phyloP scores from a whole-genome alignment of 2,329 filamentous ascomycete genomes.

The Claviceps lovelessii region DNA sequence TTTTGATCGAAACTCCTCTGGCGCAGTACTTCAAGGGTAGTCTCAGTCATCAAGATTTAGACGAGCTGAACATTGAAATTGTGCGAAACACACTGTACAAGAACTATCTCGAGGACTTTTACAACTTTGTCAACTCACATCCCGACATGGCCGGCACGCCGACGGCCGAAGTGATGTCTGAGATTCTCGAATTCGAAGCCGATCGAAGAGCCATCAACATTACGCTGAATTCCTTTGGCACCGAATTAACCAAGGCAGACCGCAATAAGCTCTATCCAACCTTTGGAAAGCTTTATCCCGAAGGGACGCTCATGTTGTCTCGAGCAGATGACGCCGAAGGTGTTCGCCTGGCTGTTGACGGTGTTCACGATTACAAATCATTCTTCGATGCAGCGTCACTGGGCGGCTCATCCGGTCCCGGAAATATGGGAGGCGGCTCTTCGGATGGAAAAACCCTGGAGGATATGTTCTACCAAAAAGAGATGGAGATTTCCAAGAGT shows the following conservation, averaged over 20 bases:
- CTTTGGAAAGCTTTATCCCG: slow-evolving; percentile 83
- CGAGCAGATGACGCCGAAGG: slow-evolving; percentile 90
- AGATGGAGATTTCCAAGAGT: slow-evolving; percentile 95
- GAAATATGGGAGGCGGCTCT: slow-evolving; percentile 71
- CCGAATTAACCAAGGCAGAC: slow-evolving; percentile 84
- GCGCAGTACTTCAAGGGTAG: slow-evolving; percentile 96
- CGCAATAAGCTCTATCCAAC: slow-evolving; percentile 90
- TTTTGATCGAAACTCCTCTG: slow-evolving; percentile 89
- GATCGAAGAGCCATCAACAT: slow-evolving; percentile 97
- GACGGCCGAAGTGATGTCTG: slow-evolving; percentile 86
- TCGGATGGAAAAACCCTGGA: slow-evolving; percentile 81
- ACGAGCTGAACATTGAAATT: slow-evolving; percentile 98
- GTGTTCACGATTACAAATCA: slow-evolving; percentile 80
- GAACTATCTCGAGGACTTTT: slow-evolving; percentile 97
- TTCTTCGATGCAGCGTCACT: slow-evolving; percentile 90
- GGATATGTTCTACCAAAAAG: slow-evolving; percentile 97
- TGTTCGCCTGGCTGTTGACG: slow-evolving; percentile 84
- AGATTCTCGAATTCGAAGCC: slow-evolving; percentile 92
- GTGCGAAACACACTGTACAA: slow-evolving; percentile 97
- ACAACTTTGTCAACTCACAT: slow-evolving; percentile 83
- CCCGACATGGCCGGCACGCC: slow-evolving; percentile 77
- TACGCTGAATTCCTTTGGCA: slow-evolving; percentile 95
- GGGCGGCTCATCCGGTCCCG: slow-evolving; percentile 55
- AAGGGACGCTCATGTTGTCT: slow-evolving; percentile 88
- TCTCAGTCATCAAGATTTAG: slow-evolving; percentile 87